Evolutionary conservation across 805 yeast species (phyloP).

Genomic region (Debaryomyces prosopidis): DNA sequence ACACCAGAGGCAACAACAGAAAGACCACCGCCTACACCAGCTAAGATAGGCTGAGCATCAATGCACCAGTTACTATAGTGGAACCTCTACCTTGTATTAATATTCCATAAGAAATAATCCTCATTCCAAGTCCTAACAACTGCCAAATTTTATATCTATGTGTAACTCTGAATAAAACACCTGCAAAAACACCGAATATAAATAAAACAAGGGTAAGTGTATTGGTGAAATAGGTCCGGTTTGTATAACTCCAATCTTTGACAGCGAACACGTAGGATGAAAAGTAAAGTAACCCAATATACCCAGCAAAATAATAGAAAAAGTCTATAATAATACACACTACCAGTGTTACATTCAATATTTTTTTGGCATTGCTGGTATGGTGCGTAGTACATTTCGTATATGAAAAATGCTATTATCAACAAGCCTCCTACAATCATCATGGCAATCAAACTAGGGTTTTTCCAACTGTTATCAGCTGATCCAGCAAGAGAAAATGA

Average conservation of each 20-base stretch:
- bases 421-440: constrained; percentile 39
- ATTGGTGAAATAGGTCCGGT: constrained; percentile 41
- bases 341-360: constrained; percentile 36
- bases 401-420: constrained; percentile 31
- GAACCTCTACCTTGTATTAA: constrained; percentile 17
- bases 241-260: constrained; percentile 24
- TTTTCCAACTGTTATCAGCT: constrained; percentile 35
- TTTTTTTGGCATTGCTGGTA: constrained; percentile 36
- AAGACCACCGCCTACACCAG: constrained; percentile 43
- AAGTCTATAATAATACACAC: constrained; percentile 33
- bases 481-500: constrained; percentile 36
- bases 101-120: constrained; percentile 32
- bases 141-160: constrained; percentile 38
- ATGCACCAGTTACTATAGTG: constrained; percentile 22
- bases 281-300: constrained; percentile 26
- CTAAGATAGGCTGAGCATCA: constrained; percentile 33
- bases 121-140: constrained; percentile 30
- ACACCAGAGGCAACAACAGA: constrained; percentile 35
- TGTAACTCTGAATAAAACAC: constrained; percentile 29
- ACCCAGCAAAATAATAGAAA: constrained; percentile 29
- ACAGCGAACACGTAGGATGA: constrained; percentile 34
- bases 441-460: constrained; percentile 46
- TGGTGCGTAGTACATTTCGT: constrained; percentile 36
- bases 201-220: constrained; percentile 36
- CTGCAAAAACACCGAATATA: constrained; percentile 38